These are phyloP conservation scores for Fusarium brachygibbosum DNA, from an alignment of 2,329 filamentous ascomycete species.

Conservation along the genomic window DNA sequence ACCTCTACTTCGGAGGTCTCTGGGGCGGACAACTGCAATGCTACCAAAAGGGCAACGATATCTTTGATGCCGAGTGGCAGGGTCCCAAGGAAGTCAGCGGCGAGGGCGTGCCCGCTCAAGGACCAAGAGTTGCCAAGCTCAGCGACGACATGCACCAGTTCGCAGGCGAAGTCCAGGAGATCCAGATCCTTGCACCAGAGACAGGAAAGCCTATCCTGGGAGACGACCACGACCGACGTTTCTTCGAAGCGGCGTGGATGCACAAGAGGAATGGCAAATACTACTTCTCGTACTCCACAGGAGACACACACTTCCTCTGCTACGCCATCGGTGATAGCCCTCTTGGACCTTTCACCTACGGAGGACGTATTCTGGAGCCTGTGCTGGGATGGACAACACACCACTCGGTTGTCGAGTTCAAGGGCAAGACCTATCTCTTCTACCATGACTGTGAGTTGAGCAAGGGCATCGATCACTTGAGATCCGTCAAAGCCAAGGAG, in stretches of 20 bases:
- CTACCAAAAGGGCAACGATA: slow-evolving; percentile 69
- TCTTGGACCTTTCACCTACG: slow-evolving; percentile 79
- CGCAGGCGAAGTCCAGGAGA: slow-evolving; percentile 66
- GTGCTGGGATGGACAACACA: slow-evolving; percentile 87
- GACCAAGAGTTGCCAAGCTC: slow-evolving; percentile 75
- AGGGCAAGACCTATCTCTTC: slow-evolving; percentile 80
- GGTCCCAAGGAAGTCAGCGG: slow-evolving; percentile 72
- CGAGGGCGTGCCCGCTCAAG: slow-evolving; percentile 68
- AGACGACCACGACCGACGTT: slow-evolving; percentile 79
- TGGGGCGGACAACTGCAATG: slow-evolving; percentile 87
- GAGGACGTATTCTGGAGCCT: slow-evolving; percentile 78
- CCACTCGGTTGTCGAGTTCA: slow-evolving; percentile 81
- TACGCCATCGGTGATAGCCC: slow-evolving; percentile 76
- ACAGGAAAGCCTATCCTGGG: slow-evolving; percentile 70
- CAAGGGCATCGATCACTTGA: slow-evolving; percentile 76
- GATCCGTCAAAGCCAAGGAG: slow-evolving; percentile 81
- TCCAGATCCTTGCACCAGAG: slow-evolving; percentile 74
- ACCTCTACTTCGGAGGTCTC: slow-evolving; percentile 79
- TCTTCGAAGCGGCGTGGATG: slow-evolving; percentile 87
- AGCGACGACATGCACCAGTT: slow-evolving; percentile 76
- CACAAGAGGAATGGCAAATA: slow-evolving; percentile 78
- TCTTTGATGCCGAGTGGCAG: slow-evolving; percentile 68
- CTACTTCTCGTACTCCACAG: slow-evolving; percentile 84
- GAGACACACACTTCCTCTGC: slow-evolving; percentile 80
- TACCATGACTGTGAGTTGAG: slow-evolving; percentile 81